Evolutionary conservation across 2,329 filamentous ascomycete species (phyloP), one percentile per base, ranked within the genome.

Genomic region (Metarhizium anisopliae): DNA sequence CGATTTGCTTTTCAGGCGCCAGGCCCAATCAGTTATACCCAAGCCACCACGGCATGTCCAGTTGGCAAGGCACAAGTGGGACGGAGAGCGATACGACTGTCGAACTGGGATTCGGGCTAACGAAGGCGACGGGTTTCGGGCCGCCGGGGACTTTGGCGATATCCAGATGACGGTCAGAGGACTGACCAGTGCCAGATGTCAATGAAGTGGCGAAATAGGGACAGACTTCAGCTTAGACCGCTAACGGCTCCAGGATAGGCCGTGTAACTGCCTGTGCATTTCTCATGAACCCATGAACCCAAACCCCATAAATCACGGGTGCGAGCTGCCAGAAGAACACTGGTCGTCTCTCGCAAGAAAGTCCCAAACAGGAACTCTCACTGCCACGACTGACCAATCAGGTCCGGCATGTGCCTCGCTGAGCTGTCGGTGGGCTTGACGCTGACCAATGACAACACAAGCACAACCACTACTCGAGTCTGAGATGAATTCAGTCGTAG

Each of bases 341-440:
- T 50, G 7, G 25, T 30, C 45, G 25, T 4, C 20, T 38, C 51
- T 56, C 55, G 55, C 55, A 53, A 53, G 36, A 20, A 52, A n/a
- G 47, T 51, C 47, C 55, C 35, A 51, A 56, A 56, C 35, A 30
- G 51, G 55, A 53, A 53, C 45, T 53, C 3, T 36, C 29, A 45
- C 38, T 18, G n/a, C 36, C 55, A 51, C 38, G 2, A 20, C 51
- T 29, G 18, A 25, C 55, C 55, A 56, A 53, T 53, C 51, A 45
- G 54, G 18, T 50, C 35, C 11, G 45, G 32, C 32, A 16, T 25
- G n/a, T 45, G 16, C 42, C 6, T 45, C 8, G n/a, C 18, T 25
- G 7, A 16, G 42, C 18, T 45, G 25, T 25, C 25, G 25, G 6
- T 16, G 16, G 13, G 40, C n/a, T 18, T n/a, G 16, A 10, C 40